Conservation (phyloP, 306 rosid species). For the Cicer cuneatum region DNA sequence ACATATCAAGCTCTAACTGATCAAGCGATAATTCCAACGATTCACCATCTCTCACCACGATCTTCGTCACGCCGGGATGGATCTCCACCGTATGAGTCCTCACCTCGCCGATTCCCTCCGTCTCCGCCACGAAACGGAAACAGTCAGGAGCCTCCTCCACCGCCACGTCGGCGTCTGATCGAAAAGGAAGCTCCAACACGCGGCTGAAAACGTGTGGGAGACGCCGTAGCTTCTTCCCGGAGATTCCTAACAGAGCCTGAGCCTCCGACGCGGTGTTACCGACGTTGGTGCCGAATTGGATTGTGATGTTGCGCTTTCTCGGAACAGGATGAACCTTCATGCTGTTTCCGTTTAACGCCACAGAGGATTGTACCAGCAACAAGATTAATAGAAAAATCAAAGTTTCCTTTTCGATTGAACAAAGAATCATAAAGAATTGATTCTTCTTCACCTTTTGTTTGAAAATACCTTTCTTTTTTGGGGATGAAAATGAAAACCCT, state of each 20-base stretch:
- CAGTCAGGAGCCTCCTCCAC: constrained; percentile 76
- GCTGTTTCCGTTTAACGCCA: constrained; percentile 31
- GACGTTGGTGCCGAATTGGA: constrained; percentile 59
- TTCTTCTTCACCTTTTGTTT: not conserved
- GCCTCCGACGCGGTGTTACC: constrained; percentile 59
- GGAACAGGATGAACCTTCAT: constrained; percentile 97
- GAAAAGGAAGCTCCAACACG: constrained; percentile 90
- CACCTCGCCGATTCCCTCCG: constrained; percentile 60
- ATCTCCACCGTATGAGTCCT: constrained; percentile 84
- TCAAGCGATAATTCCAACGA: constrained; percentile 69
- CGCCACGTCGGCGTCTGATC: constrained; percentile 88
- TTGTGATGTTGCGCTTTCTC: constrained; percentile 83
- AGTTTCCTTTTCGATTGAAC: constrained; percentile 27
- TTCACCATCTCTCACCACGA: constrained; percentile 79
- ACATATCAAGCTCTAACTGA: constrained; percentile 84
- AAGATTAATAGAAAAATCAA: constrained; percentile 20
- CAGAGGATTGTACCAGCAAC: constrained; percentile 41
- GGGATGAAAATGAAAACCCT: constrained; percentile 34
- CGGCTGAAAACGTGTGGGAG: constrained; percentile 93
- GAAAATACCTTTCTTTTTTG: not conserved
- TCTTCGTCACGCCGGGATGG: constrained; percentile 92
- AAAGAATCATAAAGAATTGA: constrained; percentile 63
- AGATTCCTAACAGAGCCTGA: constrained; percentile 53
- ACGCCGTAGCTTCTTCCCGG: constrained; percentile 83
- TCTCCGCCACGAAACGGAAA: constrained; percentile 86